Base-by-base conservation (phyloP, 148 eudicot species). In the Camellia sinensis region DNA sequence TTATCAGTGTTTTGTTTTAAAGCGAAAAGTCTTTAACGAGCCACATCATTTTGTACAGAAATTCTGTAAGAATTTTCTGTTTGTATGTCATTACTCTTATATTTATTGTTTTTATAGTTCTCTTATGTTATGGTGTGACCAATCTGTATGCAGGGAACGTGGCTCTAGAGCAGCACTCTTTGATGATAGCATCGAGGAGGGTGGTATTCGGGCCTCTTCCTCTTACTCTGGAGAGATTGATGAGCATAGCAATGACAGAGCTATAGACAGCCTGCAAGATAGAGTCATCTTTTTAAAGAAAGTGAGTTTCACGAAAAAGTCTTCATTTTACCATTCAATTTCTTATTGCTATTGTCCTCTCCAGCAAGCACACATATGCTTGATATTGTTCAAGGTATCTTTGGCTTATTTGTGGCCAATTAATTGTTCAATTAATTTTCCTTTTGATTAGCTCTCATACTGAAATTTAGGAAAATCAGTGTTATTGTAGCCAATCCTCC, bases 131-230 rank as follows among this genome's bases (percentile, higher is more conserved):
- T 52, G 79, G 29, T 61, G 1, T 37, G 5, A 18, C 70, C n/a
- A 77, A 5, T 76, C 69, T 64, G 40, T 84, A 43, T 69, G 56
- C 85, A 94, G 98, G 89, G 95, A 94, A 77, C 92, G 94, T 71
- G 72, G 86, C 67, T 85, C 95, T 64, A 90, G 86, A 86, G 62
- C 89, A 83, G 69, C 90, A 65, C 87, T 92, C 46, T 85, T 91
- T 80, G 95, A 91, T 85, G 91, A 89, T 86, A 77, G 66, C 75
- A 87, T 92, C 77, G 95, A 92, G 89, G 98, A 89, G 81, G 98
- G 97, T 82, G 95, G 97, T 83, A 87, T 92, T 50, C 89, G 89
- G 78, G 90, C 91, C 82, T 85, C 98, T 56, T 86, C 94, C 11
- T 89, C 94, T 41, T 87, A 83, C 81, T 85, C 94, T 70, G 84